A percentile compares a stretch with the other conserved stretches of the same genome.
Evolutionary conservation across 805 yeast species (phyloP).

Genomic region (Pichia scutulata): DNA sequence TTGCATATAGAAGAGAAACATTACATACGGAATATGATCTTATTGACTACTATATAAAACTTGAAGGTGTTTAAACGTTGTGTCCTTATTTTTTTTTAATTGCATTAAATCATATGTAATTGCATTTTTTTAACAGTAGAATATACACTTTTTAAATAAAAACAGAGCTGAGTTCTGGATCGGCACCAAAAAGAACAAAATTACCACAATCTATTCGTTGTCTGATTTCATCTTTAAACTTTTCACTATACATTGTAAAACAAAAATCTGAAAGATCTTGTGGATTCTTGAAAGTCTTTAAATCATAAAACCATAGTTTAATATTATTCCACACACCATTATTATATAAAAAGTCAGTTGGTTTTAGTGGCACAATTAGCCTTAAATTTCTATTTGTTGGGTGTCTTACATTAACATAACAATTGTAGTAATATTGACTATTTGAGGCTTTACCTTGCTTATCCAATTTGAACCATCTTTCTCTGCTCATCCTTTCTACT

Average conservation of each 20-base stretch:
- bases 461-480: slow-evolving; percentile 22
- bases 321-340: slow-evolving; percentile 33
- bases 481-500: slow-evolving; percentile 13
- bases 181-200: slow-evolving; percentile 19
- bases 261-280: slow-evolving; percentile 24
- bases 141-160: not conserved
- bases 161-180: not conserved
- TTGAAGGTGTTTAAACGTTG: slow-evolving; percentile 1
- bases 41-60: slow-evolving; percentile 42
- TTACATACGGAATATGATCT: slow-evolving; percentile 62
- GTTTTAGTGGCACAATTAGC: slow-evolving; percentile 29
- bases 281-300: slow-evolving; percentile 4
- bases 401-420: slow-evolving; percentile 39
- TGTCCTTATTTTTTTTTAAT: not conserved
- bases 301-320: slow-evolving; percentile 24
- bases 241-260: slow-evolving; percentile 17
- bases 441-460: slow-evolving; percentile 7
- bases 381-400: slow-evolving; percentile 27
- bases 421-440: slow-evolving; percentile 13
- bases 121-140: not conserved
- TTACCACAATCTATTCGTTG: slow-evolving; percentile 25
- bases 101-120: not conserved
- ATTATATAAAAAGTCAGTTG: slow-evolving; percentile 30
- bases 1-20: slow-evolving; percentile 79
- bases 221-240: slow-evolving; percentile 17